phyloP scores from a whole-genome alignment of 2,329 filamentous ascomycete genomes.

The Xylariales sp. region DNA sequence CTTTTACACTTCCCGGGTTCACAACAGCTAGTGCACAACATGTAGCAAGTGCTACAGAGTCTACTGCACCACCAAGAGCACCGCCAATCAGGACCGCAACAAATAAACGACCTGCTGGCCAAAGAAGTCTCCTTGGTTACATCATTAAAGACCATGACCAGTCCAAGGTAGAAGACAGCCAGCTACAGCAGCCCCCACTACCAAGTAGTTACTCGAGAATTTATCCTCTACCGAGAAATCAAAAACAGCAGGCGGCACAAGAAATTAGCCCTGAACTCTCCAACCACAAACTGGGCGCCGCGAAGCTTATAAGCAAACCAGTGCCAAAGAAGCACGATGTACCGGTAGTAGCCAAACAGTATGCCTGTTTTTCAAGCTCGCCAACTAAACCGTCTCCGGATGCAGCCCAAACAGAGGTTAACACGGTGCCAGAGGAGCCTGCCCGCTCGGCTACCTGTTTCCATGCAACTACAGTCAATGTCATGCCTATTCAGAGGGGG shows the following conservation, averaged over 20 bases:
- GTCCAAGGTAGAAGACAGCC: slow-evolving; percentile 9
- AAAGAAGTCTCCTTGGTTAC: slow-evolving; percentile 25
- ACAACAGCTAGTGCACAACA: slow-evolving; percentile 57
- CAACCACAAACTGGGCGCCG: slow-evolving; percentile 35
- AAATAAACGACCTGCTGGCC: slow-evolving; percentile 18
- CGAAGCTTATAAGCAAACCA: slow-evolving; percentile 30
- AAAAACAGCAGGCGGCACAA: slow-evolving; percentile 7
- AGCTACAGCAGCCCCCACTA: neutral
- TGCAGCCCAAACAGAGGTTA: slow-evolving; percentile 15
- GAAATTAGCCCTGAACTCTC: slow-evolving; percentile 27
- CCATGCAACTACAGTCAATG: slow-evolving; percentile 47
- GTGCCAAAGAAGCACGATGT: slow-evolving; percentile 19
- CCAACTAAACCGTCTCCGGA: slow-evolving; percentile 27
- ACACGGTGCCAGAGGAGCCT: slow-evolving; percentile 25
- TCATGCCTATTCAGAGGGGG: slow-evolving; percentile 24
- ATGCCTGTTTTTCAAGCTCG: slow-evolving; percentile 57
- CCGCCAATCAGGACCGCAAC: slow-evolving; percentile 11
- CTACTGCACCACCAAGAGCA: slow-evolving; percentile 21
- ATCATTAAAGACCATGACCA: slow-evolving; percentile 24
- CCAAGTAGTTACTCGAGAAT: too few relatives aligned
- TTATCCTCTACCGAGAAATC: too few relatives aligned
- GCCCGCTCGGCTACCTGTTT: slow-evolving; percentile 39
- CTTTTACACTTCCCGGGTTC: slow-evolving; percentile 61
- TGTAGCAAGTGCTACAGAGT: slow-evolving; percentile 30
- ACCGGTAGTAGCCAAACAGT: slow-evolving; percentile 30